Conservation (phyloP, 805 yeast genomes). For the Vanderwaltozyma tropicalis region DNA sequence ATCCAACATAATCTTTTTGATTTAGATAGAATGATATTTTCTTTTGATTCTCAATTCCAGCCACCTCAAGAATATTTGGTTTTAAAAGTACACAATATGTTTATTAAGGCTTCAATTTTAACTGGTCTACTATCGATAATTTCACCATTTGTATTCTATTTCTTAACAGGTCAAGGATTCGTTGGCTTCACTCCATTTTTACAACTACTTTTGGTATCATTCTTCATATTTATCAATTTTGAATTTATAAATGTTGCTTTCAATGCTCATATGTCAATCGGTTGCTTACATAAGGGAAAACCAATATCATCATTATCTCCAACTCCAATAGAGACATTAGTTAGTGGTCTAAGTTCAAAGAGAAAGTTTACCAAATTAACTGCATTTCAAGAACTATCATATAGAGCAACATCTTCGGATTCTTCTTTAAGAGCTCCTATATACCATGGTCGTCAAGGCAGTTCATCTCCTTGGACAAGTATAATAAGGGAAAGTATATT, state of each 20-base stretch:
- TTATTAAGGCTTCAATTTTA: conserved; percentile 27
- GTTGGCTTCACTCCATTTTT: conserved; percentile 21
- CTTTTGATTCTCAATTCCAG: conserved; percentile 30
- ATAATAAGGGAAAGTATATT: conserved; percentile 50
- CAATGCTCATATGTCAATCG: conserved; percentile 57
- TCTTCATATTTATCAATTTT: conserved; percentile 35
- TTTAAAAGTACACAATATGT: conserved; percentile 20
- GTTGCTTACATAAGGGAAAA: conserved; percentile 58
- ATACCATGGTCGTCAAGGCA: conserved; percentile 39
- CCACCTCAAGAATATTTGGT: conserved; percentile 30
- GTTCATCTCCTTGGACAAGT: conserved; percentile 44
- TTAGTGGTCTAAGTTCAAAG: conserved; percentile 50
- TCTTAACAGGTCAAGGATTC: conserved; percentile 34
- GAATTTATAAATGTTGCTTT: conserved; percentile 49
- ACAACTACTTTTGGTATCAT: conserved; percentile 28
- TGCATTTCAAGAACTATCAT: conserved; percentile 69
- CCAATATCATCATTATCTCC: conserved; percentile 47
- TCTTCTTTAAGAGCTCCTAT: conserved; percentile 41
- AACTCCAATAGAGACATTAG: conserved; percentile 50
- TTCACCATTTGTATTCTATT: conserved; percentile 17
- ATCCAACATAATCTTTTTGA: conserved; percentile 43
- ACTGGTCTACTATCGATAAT: conserved; percentile 13
- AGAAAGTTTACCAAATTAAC: conserved; percentile 45
- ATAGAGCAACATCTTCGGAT: conserved; percentile 43
- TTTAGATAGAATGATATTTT: conserved; percentile 42